Conservation (phyloP, 2,329 filamentous ascomycete genomes). For the Dactylellina sp. region DNA sequence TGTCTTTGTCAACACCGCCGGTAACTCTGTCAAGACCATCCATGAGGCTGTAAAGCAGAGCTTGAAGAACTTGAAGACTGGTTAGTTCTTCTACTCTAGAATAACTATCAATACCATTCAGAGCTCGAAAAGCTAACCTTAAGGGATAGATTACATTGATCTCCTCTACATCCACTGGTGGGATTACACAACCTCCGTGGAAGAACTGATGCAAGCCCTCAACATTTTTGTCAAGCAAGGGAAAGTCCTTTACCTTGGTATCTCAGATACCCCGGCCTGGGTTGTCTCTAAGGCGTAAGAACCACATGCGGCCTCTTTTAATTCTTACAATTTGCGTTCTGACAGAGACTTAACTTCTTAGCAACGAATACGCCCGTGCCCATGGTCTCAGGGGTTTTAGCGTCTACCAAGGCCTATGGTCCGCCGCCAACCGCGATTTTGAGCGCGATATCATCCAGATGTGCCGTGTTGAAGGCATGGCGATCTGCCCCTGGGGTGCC, state of each 20-base stretch:
- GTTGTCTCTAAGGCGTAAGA: conserved; percentile 70
- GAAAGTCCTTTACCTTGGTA: conserved; percentile 76
- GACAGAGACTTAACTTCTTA: too few species aligned
- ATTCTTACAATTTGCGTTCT: background rate
- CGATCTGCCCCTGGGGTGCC: conserved; percentile 70
- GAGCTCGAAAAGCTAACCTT: background rate
- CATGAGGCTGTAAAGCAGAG: conserved; percentile 70
- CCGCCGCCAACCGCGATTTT: conserved; percentile 72
- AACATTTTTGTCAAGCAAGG: conserved; percentile 72
- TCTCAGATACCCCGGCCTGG: conserved; percentile 78
- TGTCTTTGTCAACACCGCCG: conserved; percentile 69
- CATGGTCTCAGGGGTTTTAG: conserved; percentile 78
- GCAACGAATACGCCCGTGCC: conserved; percentile 75
- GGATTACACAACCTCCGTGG: conserved; percentile 75
- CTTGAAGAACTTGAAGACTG: conserved; percentile 70
- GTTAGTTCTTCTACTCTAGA: conserved; percentile 1
- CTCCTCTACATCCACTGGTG: conserved; percentile 75
- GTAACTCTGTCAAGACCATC: conserved; percentile 74
- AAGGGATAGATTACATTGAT: conserved; percentile 74
- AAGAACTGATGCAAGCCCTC: conserved; percentile 76
- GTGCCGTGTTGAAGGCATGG: conserved; percentile 73
- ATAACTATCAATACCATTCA: background rate
- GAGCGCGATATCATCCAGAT: conserved; percentile 78
- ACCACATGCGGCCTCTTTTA: background rate
- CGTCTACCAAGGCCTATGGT: conserved; percentile 77